phyloP scores from a whole-genome alignment of 768 basidiomycete species.

The Gloeostereum incarnatum region DNA sequence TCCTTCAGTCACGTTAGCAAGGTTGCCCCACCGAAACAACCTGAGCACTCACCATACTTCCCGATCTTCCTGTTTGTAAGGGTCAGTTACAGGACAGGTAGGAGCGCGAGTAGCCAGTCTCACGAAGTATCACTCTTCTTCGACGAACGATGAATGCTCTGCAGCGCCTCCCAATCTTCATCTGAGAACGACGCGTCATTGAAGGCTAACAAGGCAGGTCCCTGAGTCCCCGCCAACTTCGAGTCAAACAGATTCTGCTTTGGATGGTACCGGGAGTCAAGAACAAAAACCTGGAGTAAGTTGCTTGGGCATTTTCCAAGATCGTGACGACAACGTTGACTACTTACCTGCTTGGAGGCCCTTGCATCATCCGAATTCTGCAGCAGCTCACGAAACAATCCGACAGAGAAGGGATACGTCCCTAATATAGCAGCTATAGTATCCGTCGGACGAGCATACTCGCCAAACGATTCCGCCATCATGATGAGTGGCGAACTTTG shows the following conservation, averaged over 20 bases:
- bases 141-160: constrained; percentile 32
- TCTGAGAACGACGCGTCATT: constrained; percentile 33
- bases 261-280: constrained; percentile 26
- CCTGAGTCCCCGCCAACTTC: constrained; percentile 22
- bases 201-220: constrained; percentile 36
- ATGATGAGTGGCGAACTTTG: no score
- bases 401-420: constrained; percentile 34
- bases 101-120: constrained; percentile 8
- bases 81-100: background rate
- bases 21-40: no score
- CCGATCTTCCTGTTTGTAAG: constrained; percentile 32
- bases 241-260: constrained; percentile 15
- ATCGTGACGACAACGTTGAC: background rate
- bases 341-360: constrained; percentile 31
- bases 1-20: no score
- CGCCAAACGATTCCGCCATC: constrained; percentile 4
- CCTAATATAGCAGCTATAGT: constrained; percentile 24
- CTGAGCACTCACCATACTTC: constrained; percentile 43
- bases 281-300: constrained; percentile 25
- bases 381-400: constrained; percentile 32
- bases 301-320: background rate
- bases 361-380: constrained; percentile 44
- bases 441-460: constrained; percentile 10
- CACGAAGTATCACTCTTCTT: constrained; percentile 36
- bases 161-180: constrained; percentile 34